Conservation (phyloP, 2,329 filamentous ascomycete genomes). For the Cadophora luteo-olivacea region DNA sequence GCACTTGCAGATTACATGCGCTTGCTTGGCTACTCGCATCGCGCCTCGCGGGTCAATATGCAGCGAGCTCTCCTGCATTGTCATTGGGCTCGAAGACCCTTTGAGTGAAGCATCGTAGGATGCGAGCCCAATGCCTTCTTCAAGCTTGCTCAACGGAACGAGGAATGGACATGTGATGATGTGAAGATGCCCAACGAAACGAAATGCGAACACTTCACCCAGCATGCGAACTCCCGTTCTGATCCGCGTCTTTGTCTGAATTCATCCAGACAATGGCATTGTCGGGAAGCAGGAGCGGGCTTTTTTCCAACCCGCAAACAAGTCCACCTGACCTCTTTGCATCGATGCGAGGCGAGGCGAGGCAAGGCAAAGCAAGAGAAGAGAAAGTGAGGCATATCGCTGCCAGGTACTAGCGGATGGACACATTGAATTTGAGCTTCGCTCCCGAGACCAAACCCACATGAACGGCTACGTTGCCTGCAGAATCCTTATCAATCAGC, state of each 20-base stretch:
- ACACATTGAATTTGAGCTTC: background rate
- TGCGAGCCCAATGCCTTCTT: constrained; percentile 2
- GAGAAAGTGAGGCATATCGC: background rate
- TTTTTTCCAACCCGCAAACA: background rate
- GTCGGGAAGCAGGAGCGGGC: constrained; percentile 1
- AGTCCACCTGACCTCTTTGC: constrained; percentile 5
- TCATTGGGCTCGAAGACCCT: constrained; percentile 4
- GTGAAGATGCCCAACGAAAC: constrained; percentile 2
- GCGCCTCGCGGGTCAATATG: background rate
- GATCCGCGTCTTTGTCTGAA: background rate
- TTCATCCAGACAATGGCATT: constrained; percentile 6
- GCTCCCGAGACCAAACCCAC: background rate
- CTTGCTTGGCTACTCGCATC: background rate
- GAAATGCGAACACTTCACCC: too few relatives aligned
- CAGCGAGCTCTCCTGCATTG: background rate
- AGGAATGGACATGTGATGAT: background rate
- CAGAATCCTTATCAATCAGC: constrained; percentile 1
- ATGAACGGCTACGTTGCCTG: constrained; percentile 17
- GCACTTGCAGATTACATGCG: constrained; percentile 10
- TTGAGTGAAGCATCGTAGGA: background rate
- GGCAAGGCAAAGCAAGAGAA: background rate
- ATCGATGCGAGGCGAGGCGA: background rate
- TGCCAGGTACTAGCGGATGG: background rate
- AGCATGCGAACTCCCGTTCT: background rate
- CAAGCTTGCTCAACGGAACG: background rate